Evolutionary conservation across 345 rosid genomes (phyloP).

Genomic region (Salix purpurea): DNA sequence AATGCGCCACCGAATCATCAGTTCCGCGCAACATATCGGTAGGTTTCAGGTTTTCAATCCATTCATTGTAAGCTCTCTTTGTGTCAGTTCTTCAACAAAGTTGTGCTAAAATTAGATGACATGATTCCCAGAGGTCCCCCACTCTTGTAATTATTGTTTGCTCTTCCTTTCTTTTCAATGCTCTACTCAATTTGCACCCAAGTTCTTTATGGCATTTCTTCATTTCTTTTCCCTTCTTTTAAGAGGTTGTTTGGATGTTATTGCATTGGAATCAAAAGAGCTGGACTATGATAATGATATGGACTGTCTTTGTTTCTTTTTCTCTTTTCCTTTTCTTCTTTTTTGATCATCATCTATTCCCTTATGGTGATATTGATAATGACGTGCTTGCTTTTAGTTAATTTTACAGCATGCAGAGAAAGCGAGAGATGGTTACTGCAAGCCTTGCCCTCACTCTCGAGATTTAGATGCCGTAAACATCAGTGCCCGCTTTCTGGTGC

Average conservation of each 20-base stretch:
- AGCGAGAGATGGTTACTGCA: background rate
- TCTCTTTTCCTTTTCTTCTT: background rate
- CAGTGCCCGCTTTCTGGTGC: background rate
- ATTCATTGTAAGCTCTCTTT: background rate
- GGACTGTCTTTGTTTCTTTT: background rate
- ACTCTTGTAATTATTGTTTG: constrained; percentile 11
- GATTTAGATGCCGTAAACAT: background rate
- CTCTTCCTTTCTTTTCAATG: constrained; percentile 15
- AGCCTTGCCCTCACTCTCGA: background rate
- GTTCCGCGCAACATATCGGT: background rate
- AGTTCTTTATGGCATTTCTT: background rate
- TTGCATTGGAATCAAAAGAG: background rate
- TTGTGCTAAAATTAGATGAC: constrained; percentile 23
- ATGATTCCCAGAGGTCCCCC: constrained; percentile 25
- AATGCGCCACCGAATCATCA: constrained; percentile 20
- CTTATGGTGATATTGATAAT: background rate
- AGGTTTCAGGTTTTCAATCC: constrained; percentile 1
- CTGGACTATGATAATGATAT: constrained; percentile 3
- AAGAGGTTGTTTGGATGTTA: background rate
- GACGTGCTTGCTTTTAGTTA: background rate
- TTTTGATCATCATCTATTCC: constrained; percentile 3
- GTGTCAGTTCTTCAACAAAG: constrained; percentile 13
- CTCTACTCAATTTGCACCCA: constrained; percentile 16
- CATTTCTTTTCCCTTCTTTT: background rate
- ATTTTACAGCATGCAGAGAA: background rate